A percentile compares a stretch with the other conserved stretches of the same genome.
phyloP scores from a whole-genome alignment of 495 filamentous ascomycete species.

The Aspergillus bertholletiae region DNA sequence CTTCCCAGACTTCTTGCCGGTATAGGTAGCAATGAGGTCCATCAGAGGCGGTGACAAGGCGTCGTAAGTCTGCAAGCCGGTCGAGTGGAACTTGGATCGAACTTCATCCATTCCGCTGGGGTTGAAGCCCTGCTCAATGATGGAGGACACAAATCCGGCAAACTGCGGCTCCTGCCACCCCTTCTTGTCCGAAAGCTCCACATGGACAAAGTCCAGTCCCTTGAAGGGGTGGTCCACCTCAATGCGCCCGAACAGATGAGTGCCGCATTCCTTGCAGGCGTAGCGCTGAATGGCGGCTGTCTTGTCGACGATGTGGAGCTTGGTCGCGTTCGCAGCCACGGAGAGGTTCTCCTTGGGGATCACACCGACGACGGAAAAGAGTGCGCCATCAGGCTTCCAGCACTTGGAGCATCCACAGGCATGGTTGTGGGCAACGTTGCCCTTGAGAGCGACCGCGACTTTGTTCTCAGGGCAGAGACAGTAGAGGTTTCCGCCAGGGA shows the following conservation, averaged over 20 bases:
- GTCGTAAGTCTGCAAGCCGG: slow-evolving; percentile 56
- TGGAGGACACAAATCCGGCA: slow-evolving; percentile 55
- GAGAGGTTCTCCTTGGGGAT: slow-evolving; percentile 42
- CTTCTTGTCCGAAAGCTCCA: slow-evolving; percentile 49
- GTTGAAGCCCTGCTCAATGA: slow-evolving; percentile 59
- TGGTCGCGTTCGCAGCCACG: slow-evolving; percentile 48
- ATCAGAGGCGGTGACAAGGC: slow-evolving; percentile 52
- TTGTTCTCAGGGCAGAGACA: slow-evolving; percentile 50
- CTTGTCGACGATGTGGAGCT: slow-evolving; percentile 50
- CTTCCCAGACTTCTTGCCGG: slow-evolving; percentile 39
- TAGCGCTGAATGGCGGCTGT: slow-evolving; percentile 53
- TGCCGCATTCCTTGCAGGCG: slow-evolving; percentile 54
- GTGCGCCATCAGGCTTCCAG: slow-evolving; percentile 55
- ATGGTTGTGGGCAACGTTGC: slow-evolving; percentile 60
- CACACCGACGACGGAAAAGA: slow-evolving; percentile 59
- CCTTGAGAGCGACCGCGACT: slow-evolving; percentile 47
- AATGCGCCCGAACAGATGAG: slow-evolving; percentile 57
- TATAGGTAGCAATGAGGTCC: slow-evolving; percentile 55
- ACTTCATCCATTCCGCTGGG: slow-evolving; percentile 50
- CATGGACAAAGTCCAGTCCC: slow-evolving; percentile 60
- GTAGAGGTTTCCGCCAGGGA: slow-evolving; percentile 50
- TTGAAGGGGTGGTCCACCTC: slow-evolving; percentile 58
- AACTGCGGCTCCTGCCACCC: slow-evolving; percentile 65
- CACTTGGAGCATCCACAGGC: slow-evolving; percentile 64
- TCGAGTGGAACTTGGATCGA: slow-evolving; percentile 38